Percentiles rank a stretch among this genome's conserved stretches.
Evolutionary conservation across 2,329 filamentous ascomycete species (phyloP).

Genomic region (Trichoderma simmonsii): DNA sequence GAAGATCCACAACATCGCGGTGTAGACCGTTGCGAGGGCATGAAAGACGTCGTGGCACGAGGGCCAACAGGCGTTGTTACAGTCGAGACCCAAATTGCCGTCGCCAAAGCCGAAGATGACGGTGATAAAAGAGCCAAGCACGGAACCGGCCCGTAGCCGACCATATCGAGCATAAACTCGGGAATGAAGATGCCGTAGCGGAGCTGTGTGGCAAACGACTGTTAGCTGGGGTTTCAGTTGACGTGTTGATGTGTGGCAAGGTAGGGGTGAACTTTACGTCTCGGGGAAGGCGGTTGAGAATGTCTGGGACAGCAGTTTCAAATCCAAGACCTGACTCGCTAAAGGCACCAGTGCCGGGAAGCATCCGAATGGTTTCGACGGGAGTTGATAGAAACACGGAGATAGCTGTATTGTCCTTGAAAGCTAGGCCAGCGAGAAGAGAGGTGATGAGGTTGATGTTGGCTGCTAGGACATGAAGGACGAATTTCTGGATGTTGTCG

Average conservation of each 20-base stretch:
- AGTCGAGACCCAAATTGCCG: constrained; percentile 56
- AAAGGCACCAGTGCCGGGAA: constrained; percentile 68
- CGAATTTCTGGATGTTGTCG: constrained; percentile 70
- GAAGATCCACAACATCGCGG: constrained; percentile 65
- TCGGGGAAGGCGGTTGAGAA: constrained; percentile 64
- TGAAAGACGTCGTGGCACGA: constrained; percentile 58
- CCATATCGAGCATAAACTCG: constrained; percentile 61
- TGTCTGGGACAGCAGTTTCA: constrained; percentile 63
- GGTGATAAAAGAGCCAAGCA: constrained; percentile 54
- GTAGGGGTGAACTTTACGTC: constrained; percentile 37
- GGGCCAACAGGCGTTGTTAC: constrained; percentile 51
- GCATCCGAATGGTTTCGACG: constrained; percentile 71
- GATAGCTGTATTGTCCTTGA: constrained; percentile 61
- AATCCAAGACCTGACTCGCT: constrained; percentile 72
- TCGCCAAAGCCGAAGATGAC: constrained; percentile 54
- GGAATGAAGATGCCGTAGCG: constrained; percentile 59
- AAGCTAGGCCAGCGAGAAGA: constrained; percentile 64
- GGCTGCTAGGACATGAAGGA: constrained; percentile 62
- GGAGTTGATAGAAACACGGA: constrained; percentile 69
- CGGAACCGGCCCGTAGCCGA: constrained; percentile 60
- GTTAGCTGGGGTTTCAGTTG: neutral
- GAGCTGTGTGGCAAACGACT: constrained; percentile 25
- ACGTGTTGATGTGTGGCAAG: neutral
- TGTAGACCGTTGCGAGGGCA: constrained; percentile 64
- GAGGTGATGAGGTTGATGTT: constrained; percentile 66